Evolutionary conservation across 495 filamentous ascomycete genomes (phyloP).

Genomic region (Trichoderma orchidacearum): DNA sequence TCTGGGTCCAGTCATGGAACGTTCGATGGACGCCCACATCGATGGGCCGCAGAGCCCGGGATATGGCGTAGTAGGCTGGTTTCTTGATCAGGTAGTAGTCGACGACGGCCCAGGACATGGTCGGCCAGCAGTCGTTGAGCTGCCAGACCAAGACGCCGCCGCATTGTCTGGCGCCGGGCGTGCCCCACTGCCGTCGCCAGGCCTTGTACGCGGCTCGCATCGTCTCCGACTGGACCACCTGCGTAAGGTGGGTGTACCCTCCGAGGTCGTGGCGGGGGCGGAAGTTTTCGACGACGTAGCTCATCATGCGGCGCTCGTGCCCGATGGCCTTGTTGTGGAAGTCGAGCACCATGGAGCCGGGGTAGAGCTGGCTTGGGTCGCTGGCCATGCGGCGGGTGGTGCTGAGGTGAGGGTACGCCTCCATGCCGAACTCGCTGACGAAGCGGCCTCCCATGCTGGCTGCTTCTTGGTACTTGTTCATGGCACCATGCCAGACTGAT

Average conservation of each 20-base stretch:
- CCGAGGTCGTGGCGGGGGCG: constrained; percentile 30
- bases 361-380: constrained; percentile 46
- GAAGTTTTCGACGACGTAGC: constrained; percentile 67
- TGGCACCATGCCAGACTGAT: constrained; percentile 62
- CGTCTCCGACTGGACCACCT: constrained; percentile 69
- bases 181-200: constrained; percentile 61
- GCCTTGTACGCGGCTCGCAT: constrained; percentile 61
- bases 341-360: constrained; percentile 62
- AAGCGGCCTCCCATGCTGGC: constrained; percentile 58
- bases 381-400: constrained; percentile 61
- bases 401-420: constrained; percentile 67
- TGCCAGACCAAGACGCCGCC: constrained; percentile 86
- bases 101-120: constrained; percentile 63
- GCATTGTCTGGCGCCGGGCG: constrained; percentile 46
- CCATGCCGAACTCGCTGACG: constrained; percentile 81
- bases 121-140: constrained; percentile 84
- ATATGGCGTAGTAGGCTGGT: constrained; percentile 63
- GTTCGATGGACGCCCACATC: constrained; percentile 53
- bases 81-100: constrained; percentile 69
- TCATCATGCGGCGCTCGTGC: constrained; percentile 58
- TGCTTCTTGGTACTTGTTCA: constrained; percentile 66
- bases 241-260: constrained; percentile 61
- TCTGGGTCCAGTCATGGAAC: constrained; percentile 46
- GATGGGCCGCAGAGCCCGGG: constrained; percentile 50
- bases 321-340: constrained; percentile 82